Percentiles rank a stretch among this genome's conserved stretches.
These are phyloP conservation scores for Podila epicladia DNA, from an alignment of 192 early-diverging fungal species.

Conservation along the genomic window DNA sequence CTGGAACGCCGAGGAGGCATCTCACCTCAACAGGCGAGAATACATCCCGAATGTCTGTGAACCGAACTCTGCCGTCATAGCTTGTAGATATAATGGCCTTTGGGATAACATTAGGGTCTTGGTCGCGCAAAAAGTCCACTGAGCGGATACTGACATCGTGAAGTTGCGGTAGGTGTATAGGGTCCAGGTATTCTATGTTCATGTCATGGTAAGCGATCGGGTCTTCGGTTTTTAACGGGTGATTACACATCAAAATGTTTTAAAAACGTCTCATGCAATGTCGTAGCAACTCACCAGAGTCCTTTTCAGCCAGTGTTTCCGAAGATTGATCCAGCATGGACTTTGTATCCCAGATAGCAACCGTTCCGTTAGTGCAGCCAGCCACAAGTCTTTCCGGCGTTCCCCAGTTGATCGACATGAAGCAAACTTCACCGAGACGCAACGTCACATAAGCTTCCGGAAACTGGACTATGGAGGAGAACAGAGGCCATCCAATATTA, in stretches of 20 bases:
- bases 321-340: constrained; percentile 29
- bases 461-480: constrained; percentile 11
- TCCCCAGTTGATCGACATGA: constrained; percentile 46
- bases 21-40: constrained; percentile 30
- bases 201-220: background rate
- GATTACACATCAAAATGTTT: background rate
- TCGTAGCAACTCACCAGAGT: constrained; percentile 13
- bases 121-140: constrained; percentile 31
- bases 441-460: constrained; percentile 31
- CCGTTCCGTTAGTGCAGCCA: constrained; percentile 26
- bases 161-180: constrained; percentile 33
- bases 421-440: constrained; percentile 36
- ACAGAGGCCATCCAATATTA: background rate
- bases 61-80: constrained; percentile 37
- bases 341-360: constrained; percentile 39
- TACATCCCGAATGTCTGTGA: constrained; percentile 23
- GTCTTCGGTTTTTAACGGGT: background rate
- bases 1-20: constrained; percentile 23
- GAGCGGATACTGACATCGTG: constrained; percentile 40
- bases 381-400: constrained; percentile 27
- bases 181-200: constrained; percentile 34
- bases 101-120: constrained; percentile 14
- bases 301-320: constrained; percentile 28
- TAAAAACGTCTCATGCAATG: background rate
- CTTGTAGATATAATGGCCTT: constrained; percentile 28